Percentiles rank a stretch among this genome's conserved stretches.
Conservation (phyloP, 2,329 filamentous ascomycete species). For the Fusarium nygamai region DNA sequence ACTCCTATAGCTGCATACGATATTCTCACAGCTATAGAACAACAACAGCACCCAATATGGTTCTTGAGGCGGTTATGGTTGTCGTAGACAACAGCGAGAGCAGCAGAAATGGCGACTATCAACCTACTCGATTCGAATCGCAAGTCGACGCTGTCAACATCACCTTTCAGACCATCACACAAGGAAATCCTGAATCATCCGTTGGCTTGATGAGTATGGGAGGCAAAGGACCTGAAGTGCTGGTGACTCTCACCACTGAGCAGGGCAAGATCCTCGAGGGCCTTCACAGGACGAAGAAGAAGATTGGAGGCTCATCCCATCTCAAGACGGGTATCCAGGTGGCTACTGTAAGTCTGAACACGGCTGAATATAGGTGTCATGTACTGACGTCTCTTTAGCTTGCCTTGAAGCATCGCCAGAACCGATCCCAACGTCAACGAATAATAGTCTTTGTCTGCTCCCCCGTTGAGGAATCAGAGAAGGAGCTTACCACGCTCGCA, state of each 20-base stretch:
- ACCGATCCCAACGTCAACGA: conserved; percentile 94
- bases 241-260: conserved; percentile 95
- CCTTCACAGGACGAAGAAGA: conserved; percentile 86
- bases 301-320: conserved; percentile 89
- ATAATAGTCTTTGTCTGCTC: conserved; percentile 98
- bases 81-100: conserved; percentile 99
- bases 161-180: conserved; percentile 94
- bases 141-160: conserved; percentile 95
- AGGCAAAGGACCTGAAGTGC: conserved; percentile 94
- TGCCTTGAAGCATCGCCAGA: conserved; percentile 96
- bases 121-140: conserved; percentile 93
- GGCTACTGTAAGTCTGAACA: conserved; percentile 76
- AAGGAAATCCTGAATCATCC: conserved; percentile 94
- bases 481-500: conserved; percentile 86
- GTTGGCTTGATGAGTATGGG: conserved; percentile 99
- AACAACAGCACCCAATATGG: conserved; percentile 75
- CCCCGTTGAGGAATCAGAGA: conserved; percentile 88
- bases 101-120: conserved; percentile 93
- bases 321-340: conserved; percentile 95
- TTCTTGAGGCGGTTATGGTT: conserved; percentile 99
- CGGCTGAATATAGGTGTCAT: not conserved
- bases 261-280: conserved; percentile 95
- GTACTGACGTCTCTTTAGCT: conserved; percentile 66
- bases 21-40: conserved; percentile 4
- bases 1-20: not conserved